Base-by-base conservation (phyloP, 768 basidiomycete species). In the Hygrophoropsis aurantiaca region DNA sequence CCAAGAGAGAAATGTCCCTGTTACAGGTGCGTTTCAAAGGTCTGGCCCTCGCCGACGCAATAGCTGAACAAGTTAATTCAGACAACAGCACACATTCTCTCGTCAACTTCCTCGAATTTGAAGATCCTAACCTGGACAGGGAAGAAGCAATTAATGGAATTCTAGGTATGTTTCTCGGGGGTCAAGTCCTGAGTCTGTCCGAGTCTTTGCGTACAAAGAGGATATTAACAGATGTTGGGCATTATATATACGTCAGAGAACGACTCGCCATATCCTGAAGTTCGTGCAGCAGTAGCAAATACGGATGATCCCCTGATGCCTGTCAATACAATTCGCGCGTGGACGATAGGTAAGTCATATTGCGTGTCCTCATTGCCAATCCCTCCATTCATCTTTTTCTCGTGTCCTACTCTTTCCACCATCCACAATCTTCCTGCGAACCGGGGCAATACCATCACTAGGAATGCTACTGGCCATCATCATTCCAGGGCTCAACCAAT, bases 241-340 rank as follows among this genome's bases (percentile, higher is more conserved):
- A n/a, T n/a, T n/a, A n/a, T n/a, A n/a, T n/a, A n/a, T n/a, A n/a
- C n/a, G n/a, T n/a, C n/a, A n/a, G n/a, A n/a, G n/a, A n/a, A n/a
- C n/a, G 80, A 81, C 60, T 80, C 79, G 5, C 81, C 81, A 2
- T 83, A 83, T 56, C 77, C 79, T 19, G 81, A 84, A 55, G 81
- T 82, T n/a, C 73, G 79, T 18, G 79, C 80, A 35, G 76, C 78
- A 40, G 82, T 82, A 26, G 75, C 80, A 40, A 80, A 80, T 58
- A 79, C 78, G 4, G 83, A 84, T 59, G 82, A 84, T 65, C 74
- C 77, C 27, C 65, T 67, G 38, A 79, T 84, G 47, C 75, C 77
- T 11, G 77, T 74, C 19, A 72, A 67, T 11, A 85, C 83, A 0
- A 35, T 87, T 40, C 80, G 85, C 30, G 75, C 80, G 4, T 85